These are phyloP conservation scores for Amanita fuliginea DNA, from an alignment of 768 basidiomycete species.

Conservation along the genomic window DNA sequence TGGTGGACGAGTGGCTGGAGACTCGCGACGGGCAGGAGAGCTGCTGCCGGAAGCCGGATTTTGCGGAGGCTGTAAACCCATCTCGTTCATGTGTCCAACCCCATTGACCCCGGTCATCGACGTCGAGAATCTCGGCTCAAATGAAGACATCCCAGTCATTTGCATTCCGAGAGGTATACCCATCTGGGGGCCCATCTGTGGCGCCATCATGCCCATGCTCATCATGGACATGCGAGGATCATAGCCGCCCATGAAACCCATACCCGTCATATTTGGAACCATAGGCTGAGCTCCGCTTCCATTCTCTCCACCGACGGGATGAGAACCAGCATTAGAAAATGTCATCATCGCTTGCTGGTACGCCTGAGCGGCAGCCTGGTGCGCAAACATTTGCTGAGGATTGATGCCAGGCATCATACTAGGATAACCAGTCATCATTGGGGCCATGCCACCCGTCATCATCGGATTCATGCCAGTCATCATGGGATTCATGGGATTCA, in stretches of 20 bases:
- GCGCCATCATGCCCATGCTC: conserved; percentile 32
- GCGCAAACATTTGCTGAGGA: conserved; percentile 79
- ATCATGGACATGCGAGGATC: conserved; percentile 79
- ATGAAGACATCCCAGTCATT: conserved; percentile 52
- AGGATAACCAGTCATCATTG: conserved; percentile 41
- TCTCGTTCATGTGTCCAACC: conserved; percentile 16
- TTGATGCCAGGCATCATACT: conserved; percentile 51
- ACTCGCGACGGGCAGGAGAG: conserved; percentile 37
- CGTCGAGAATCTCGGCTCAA: conserved; percentile 48
- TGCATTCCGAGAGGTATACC: conserved; percentile 38
- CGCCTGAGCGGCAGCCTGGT: conserved; percentile 74
- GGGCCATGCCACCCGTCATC: conserved; percentile 28
- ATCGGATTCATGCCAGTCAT: conserved; percentile 31
- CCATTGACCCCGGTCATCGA: conserved; percentile 23
- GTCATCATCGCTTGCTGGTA: conserved; percentile 88
- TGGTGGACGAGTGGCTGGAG: conserved; percentile 29
- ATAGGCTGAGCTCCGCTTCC: conserved; percentile 26
- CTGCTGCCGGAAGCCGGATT: conserved; percentile 32
- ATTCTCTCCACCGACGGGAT: conserved; percentile 52
- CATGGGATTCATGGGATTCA: conserved; percentile 27
- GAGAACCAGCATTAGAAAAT: conserved; percentile 65
- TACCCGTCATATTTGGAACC: conserved; percentile 33
- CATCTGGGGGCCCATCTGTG: conserved; percentile 17
- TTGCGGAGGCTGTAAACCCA: conserved; percentile 26
- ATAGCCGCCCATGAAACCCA: conserved; percentile 25